These are phyloP conservation scores for Pyrus communis DNA, from an alignment of 306 rosid genomes.

Conservation along the genomic window DNA sequence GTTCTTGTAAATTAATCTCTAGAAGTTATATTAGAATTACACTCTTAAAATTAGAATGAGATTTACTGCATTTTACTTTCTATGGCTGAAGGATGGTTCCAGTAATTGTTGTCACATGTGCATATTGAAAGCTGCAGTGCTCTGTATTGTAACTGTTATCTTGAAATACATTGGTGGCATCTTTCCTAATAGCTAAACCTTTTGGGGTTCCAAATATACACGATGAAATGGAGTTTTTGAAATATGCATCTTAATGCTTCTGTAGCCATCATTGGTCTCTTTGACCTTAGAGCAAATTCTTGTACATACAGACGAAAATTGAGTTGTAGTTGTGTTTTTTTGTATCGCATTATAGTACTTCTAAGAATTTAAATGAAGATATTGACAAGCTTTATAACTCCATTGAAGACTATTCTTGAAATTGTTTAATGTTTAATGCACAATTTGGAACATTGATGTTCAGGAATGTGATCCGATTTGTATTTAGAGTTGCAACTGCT, in stretches of 20 bases:
- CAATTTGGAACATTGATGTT: not conserved
- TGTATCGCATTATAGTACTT: not conserved
- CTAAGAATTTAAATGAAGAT: not conserved
- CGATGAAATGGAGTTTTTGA: not conserved
- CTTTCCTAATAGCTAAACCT: not conserved
- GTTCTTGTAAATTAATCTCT: not conserved
- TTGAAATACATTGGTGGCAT: not conserved
- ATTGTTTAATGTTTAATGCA: not conserved
- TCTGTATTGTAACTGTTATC: not conserved
- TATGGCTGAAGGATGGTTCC: not conserved
- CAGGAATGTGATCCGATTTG: not conserved
- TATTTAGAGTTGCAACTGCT: not conserved
- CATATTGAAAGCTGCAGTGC: not conserved
- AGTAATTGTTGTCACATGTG: not conserved
- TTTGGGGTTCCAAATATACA: not conserved
- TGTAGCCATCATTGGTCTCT: not conserved
- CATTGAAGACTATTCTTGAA: not conserved
- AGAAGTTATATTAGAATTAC: not conserved
- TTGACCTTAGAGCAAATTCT: not conserved
- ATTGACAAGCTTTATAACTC: not conserved
- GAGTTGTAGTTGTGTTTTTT: not conserved
- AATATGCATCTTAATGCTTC: not conserved
- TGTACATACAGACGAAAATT: not conserved
- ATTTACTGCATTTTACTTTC: not conserved
- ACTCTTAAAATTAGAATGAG: not conserved